Evolutionary conservation across 108 stramenopile genomes (phyloP).

Genomic region (Cyclotella sp.): DNA sequence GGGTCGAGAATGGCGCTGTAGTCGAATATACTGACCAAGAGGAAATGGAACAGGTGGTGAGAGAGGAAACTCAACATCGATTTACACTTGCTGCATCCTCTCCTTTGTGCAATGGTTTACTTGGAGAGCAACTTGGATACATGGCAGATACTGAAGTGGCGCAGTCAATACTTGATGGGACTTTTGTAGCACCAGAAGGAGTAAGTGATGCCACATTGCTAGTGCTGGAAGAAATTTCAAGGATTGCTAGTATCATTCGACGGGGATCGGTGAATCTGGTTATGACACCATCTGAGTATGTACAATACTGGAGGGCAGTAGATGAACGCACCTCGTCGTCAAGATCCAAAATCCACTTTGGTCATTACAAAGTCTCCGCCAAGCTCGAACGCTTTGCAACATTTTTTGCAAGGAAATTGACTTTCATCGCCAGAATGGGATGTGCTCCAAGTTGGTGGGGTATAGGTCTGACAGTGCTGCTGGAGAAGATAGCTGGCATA

Average conservation of each 20-base stretch:
- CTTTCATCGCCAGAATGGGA: background rate
- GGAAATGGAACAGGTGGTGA: no score
- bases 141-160: no score
- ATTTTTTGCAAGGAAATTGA: slow-evolving; percentile 14
- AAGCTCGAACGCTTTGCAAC: background rate
- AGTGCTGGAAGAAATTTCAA: background rate
- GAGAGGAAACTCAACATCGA: no score
- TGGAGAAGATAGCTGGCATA: slow-evolving; percentile 28
- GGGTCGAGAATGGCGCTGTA: no score
- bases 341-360: background rate
- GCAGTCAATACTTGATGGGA: background rate
- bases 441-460: slow-evolving; percentile 19
- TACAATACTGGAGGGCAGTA: slow-evolving; percentile 4
- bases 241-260: background rate
- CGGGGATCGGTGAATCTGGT: background rate
- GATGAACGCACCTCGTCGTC: slow-evolving; percentile 6
- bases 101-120: no score
- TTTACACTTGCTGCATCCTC: no score
- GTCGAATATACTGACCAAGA: no score
- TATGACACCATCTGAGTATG: background rate
- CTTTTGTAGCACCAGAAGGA: background rate
- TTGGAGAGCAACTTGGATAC: no score
- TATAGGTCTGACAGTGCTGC: slow-evolving; percentile 14
- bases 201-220: background rate
- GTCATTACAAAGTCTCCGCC: slow-evolving; percentile 14